Base-by-base conservation (phyloP, 495 filamentous ascomycete species). In the Terfezia boudieri region DNA sequence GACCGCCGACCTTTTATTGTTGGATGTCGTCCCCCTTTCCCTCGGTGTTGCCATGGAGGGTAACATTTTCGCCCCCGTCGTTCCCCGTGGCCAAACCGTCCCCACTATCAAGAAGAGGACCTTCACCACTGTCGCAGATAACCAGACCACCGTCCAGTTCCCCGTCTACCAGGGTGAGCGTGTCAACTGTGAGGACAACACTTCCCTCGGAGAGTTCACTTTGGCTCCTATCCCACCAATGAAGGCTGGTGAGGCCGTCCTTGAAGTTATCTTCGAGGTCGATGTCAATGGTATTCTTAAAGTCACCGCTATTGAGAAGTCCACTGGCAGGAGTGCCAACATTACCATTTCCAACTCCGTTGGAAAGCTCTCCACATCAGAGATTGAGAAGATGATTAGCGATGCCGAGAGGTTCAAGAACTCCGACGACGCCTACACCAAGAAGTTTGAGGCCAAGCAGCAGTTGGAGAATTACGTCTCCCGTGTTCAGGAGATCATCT, bases 251-350 rank as follows among this genome's bases (percentile, higher is more conserved):
- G 92, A 99, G 67, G 86, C 90, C 60, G 89, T 93, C 61, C 80
- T 99, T 26, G 90, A 99, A 71, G 84, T 89, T 63, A 88, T 96
- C 67, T 96, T 99, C 71, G 90, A 99, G 74, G 90, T 99, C 67
- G 90, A 99, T 61, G 90, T 95, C 76, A 99, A 99, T 74, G 90
- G 90, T 81, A 96, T 99, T 70, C 82, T 99, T 65, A 99, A 99
- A 80, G 90, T 99, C 62, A 99, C 92, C 60, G 90, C 90, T 59
- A 94, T 87, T 41, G 90, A 99, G 76, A 99, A 99, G 82, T 86
- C 88, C 60, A 95, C 92, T 49, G 90, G 90, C 61, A 86, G 92
- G 64, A 88, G 77, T 65, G 90, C 90, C 69, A 99, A 99, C 78
- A 99, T 99, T 70, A 96, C 92, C 66, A 99, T 99, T 72, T 89